Percentiles rank a stretch among this genome's conserved stretches.
Evolutionary conservation across 108 stramenopile genomes (phyloP).

Genomic region (Discostella stelligeroides): DNA sequence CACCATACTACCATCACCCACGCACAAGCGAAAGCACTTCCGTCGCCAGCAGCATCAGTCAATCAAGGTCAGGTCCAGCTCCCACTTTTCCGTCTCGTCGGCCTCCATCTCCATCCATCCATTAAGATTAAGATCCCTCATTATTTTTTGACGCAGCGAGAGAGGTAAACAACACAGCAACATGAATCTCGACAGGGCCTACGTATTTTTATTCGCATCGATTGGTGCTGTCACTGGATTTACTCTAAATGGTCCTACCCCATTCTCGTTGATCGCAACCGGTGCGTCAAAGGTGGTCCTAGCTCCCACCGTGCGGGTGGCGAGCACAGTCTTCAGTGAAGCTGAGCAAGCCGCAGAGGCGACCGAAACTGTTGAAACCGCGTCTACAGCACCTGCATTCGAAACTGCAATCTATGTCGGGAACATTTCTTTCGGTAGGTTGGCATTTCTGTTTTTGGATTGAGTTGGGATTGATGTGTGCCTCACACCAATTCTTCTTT

Average conservation of each 20-base stretch:
- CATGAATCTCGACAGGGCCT: constrained; percentile 26
- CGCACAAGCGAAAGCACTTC: no score
- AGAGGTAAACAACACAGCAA: not conserved
- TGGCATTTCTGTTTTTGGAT: not conserved
- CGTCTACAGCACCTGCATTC: constrained; percentile 13
- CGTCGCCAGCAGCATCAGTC: no score
- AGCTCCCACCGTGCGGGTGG: constrained; percentile 7
- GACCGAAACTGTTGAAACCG: constrained; percentile 1
- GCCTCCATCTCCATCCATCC: no score
- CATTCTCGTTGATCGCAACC: constrained; percentile 3
- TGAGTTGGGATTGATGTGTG: no score
- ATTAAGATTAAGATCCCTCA: no score
- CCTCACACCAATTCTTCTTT: no score
- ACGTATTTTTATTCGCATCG: constrained; percentile 18
- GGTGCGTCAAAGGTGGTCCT: not conserved
- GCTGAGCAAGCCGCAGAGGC: constrained; percentile 21
- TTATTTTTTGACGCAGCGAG: no score
- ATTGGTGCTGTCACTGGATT: constrained; percentile 26
- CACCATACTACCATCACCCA: no score
- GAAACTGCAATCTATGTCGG: constrained; percentile 47
- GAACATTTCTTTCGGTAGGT: constrained; percentile 51
- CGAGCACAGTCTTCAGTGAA: constrained; percentile 37
- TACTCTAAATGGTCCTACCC: constrained; percentile 11
- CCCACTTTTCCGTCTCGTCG: no score
- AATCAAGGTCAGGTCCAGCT: no score